A percentile compares a stretch with the other conserved stretches of the same genome.
Conservation (phyloP, 805 yeast genomes). For the Schwanniomyces occidentalis region DNA sequence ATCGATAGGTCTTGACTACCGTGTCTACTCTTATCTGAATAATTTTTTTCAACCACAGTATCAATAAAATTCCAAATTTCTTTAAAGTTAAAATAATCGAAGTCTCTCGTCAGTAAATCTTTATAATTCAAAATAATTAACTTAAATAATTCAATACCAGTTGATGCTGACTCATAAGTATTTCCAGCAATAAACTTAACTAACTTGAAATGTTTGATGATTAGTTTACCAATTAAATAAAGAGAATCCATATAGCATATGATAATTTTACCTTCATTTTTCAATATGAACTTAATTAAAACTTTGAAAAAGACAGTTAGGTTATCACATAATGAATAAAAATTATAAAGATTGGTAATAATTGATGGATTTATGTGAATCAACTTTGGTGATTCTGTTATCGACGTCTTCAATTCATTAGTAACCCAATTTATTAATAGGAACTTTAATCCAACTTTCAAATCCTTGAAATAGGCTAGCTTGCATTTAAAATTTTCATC, state of each 20-base stretch:
- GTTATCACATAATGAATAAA: conserved; percentile 40
- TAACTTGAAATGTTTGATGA: conserved; percentile 32
- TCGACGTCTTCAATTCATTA: conserved; percentile 36
- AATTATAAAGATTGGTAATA: conserved; percentile 30
- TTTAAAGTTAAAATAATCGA: conserved; percentile 31
- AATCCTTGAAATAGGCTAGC: conserved; percentile 12
- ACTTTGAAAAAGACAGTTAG: conserved; percentile 41
- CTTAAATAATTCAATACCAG: conserved; percentile 37
- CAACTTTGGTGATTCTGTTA: conserved; percentile 33
- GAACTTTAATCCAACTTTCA: conserved; percentile 46
- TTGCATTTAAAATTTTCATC: conserved; percentile 13
- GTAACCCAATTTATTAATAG: conserved; percentile 51
- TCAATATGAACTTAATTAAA: conserved; percentile 31
- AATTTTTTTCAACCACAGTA: conserved; percentile 21
- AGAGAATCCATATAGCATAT: conserved; percentile 44
- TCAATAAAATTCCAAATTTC: conserved; percentile 38
- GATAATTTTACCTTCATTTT: conserved; percentile 41
- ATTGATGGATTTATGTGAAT: conserved; percentile 34
- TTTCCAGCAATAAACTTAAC: conserved; percentile 34
- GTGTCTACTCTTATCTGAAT: conserved; percentile 2
- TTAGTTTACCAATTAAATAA: conserved; percentile 31
- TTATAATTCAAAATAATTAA: conserved; percentile 32
- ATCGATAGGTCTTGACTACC: background rate
- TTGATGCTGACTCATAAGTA: conserved; percentile 23
- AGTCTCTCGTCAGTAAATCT: conserved; percentile 34